Evolutionary conservation across 257 asterid species (phyloP).

Genomic region (Ehretia macrophylla): DNA sequence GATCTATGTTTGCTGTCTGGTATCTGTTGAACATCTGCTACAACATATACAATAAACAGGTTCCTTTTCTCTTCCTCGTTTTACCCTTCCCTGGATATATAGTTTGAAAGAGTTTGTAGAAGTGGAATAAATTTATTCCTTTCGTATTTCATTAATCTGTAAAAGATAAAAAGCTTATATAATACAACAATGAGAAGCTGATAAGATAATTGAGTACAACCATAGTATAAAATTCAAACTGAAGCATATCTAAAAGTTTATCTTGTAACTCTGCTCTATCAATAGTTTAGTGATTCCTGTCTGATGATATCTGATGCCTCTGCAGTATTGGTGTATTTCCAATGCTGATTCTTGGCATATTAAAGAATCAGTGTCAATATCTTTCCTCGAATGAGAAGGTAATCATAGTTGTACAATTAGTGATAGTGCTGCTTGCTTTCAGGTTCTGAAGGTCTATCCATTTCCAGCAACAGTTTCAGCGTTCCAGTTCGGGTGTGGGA

Average conservation of each 20-base stretch:
- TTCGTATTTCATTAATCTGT: too few relatives aligned
- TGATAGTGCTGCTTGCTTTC: constrained; percentile 6
- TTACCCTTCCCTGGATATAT: neutral
- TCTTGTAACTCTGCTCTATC: too few relatives aligned
- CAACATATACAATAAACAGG: constrained; percentile 93
- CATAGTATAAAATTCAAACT: too few relatives aligned
- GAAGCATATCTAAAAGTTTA: too few relatives aligned
- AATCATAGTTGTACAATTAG: neutral
- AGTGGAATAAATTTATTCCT: neutral
- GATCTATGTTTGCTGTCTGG: constrained; percentile 71
- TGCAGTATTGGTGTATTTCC: too few relatives aligned
- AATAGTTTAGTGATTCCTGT: too few relatives aligned
- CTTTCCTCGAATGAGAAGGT: too few relatives aligned
- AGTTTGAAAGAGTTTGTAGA: neutral
- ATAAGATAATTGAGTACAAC: too few relatives aligned
- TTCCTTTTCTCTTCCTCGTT: constrained; percentile 3
- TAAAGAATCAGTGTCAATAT: too few relatives aligned
- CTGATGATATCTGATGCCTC: too few relatives aligned
- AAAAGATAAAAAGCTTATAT: too few relatives aligned
- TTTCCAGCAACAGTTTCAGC: constrained; percentile 81
- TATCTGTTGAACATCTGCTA: constrained; percentile 70
- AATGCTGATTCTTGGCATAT: neutral
- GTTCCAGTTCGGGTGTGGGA: constrained; percentile 82
- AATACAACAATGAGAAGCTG: too few relatives aligned
- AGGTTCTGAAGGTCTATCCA: constrained; percentile 75